phyloP scores from a whole-genome alignment of 2,329 filamentous ascomycete species.

The Mycogone perniciosa region DNA sequence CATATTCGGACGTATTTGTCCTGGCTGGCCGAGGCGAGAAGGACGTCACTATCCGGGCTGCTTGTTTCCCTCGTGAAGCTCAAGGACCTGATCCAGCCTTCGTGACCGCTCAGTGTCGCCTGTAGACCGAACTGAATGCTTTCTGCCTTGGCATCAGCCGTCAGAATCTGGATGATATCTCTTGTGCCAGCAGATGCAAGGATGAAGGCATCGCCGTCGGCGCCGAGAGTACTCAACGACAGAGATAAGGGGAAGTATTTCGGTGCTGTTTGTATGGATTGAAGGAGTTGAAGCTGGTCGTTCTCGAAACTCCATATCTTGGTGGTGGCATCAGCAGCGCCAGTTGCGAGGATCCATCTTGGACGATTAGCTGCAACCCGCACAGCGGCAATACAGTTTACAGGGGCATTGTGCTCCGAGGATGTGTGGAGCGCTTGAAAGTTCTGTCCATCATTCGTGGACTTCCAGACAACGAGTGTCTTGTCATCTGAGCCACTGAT shows the following conservation, averaged over 20 bases:
- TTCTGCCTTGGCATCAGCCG: constrained; percentile 40
- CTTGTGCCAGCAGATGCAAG: constrained; percentile 84
- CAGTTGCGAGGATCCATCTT: constrained; percentile 60
- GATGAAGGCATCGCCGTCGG: constrained; percentile 47
- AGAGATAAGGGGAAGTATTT: constrained; percentile 77
- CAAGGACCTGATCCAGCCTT: constrained; percentile 88
- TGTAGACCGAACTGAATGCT: constrained; percentile 57
- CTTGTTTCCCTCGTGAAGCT: constrained; percentile 63
- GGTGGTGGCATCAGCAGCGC: constrained; percentile 70
- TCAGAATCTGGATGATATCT: constrained; percentile 74
- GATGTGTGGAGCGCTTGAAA: constrained; percentile 44
- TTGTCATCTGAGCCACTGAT: constrained; percentile 79
- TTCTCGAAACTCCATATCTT: constrained; percentile 61
- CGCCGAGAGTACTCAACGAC: constrained; percentile 57
- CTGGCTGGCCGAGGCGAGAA: constrained; percentile 90
- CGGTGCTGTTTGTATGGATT: constrained; percentile 67
- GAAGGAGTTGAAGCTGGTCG: constrained; percentile 47
- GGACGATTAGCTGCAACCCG: constrained; percentile 22
- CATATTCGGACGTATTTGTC: constrained; percentile 96
- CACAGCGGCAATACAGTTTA: constrained; percentile 60
- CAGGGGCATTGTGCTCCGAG: constrained; percentile 62
- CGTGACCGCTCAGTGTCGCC: constrained; percentile 78
- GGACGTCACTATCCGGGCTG: constrained; percentile 54
- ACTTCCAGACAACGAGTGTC: constrained; percentile 65
- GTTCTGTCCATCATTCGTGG: constrained; percentile 18